These are phyloP conservation scores for Herpetomonas tarakana DNA, from an alignment of 208 protist species.

Conservation along the genomic window DNA sequence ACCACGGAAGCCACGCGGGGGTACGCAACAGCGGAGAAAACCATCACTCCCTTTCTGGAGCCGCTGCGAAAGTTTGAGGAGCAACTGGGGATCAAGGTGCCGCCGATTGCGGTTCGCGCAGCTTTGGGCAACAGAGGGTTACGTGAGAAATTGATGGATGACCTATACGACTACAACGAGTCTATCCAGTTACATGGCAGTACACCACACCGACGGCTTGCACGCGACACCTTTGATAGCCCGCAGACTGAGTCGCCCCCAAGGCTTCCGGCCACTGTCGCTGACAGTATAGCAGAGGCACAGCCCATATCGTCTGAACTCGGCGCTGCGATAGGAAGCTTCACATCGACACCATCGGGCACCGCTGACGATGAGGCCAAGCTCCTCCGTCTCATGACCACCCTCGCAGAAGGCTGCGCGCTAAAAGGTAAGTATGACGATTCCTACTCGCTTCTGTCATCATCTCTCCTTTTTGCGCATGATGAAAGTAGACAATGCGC, in stretches of 20 bases:
- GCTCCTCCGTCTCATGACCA: conserved; percentile 76
- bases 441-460: conserved; percentile 43
- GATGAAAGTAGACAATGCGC: conserved; percentile 42
- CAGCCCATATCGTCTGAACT: conserved; percentile 20
- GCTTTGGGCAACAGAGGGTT: conserved; percentile 30
- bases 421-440: conserved; percentile 41
- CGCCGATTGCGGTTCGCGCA: conserved; percentile 52
- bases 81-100: conserved; percentile 56
- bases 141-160: conserved; percentile 60
- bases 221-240: conserved; percentile 36
- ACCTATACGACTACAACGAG: conserved; percentile 75
- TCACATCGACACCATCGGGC: conserved; percentile 35
- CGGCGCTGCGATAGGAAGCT: conserved; percentile 33
- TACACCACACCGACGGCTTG: conserved; percentile 72
- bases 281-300: neutral
- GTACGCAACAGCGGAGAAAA: conserved; percentile 35
- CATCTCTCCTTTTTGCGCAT: conserved; percentile 67
- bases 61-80: conserved; percentile 48
- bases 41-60: conserved; percentile 25
- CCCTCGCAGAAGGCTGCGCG: conserved; percentile 66
- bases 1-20: conserved; percentile 30
- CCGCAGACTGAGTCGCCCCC: conserved; percentile 1
- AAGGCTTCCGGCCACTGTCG: conserved; percentile 5
- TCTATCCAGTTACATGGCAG: conserved; percentile 44
- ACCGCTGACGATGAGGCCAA: conserved; percentile 71